Conservation (phyloP, 495 filamentous ascomycete genomes). For the Xylaria flabelliformis region DNA sequence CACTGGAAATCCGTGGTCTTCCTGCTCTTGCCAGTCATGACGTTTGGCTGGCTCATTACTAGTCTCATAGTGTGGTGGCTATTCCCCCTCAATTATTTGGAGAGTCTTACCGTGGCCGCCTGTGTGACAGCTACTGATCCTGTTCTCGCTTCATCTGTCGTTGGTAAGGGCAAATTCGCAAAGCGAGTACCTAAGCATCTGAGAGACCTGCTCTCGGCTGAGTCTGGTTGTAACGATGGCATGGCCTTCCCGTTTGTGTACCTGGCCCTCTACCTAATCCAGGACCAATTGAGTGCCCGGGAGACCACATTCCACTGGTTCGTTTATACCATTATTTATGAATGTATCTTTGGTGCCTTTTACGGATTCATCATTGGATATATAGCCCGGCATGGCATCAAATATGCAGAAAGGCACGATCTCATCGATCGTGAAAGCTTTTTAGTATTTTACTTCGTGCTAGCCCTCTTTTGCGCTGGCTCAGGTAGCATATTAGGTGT, state of each 20-base stretch:
- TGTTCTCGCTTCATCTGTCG: conserved; percentile 95
- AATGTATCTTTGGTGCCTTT: conserved; percentile 91
- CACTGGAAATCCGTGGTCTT: conserved; percentile 95
- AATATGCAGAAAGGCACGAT: conserved; percentile 81
- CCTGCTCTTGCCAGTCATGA: conserved; percentile 94
- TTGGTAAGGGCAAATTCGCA: conserved; percentile 98
- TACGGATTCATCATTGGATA: conserved; percentile 92
- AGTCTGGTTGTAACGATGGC: conserved; percentile 99
- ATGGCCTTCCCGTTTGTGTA: conserved; percentile 99
- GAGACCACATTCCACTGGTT: conserved; percentile 87
- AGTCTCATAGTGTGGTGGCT: conserved; percentile 98
- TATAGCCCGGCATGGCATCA: conserved; percentile 86
- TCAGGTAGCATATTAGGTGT: conserved; percentile 90
- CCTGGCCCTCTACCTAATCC: conserved; percentile 84
- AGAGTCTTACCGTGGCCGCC: conserved; percentile 83
- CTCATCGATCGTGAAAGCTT: conserved; percentile 97
- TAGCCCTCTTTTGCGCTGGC: conserved; percentile 95
- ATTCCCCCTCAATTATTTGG: conserved; percentile 85
- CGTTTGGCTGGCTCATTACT: conserved; percentile 92
- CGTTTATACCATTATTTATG: conserved; percentile 88
- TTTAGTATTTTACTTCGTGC: conserved; percentile 96
- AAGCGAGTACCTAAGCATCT: conserved; percentile 97
- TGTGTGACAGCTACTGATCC: conserved; percentile 99
- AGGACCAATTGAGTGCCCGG: conserved; percentile 69
- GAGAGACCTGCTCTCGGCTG: conserved; percentile 91